These are phyloP conservation scores for Tilletia indica DNA, from an alignment of 1,284 basidiomycete species.

Conservation along the genomic window DNA sequence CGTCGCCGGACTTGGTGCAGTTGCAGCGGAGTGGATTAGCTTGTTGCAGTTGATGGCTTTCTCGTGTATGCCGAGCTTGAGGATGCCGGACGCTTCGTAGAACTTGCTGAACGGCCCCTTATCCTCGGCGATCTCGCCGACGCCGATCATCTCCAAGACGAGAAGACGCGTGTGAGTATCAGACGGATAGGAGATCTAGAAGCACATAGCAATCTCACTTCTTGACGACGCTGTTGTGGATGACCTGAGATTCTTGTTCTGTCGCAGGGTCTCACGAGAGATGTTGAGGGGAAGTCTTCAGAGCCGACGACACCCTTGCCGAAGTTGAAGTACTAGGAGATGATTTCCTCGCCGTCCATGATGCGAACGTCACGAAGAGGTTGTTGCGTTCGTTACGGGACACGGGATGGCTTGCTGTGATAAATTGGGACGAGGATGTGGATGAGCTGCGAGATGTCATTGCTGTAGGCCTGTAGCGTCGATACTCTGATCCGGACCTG, in stretches of 20 bases:
- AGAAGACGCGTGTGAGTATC: background rate
- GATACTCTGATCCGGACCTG: too few relatives aligned
- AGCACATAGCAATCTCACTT: slow-evolving; percentile 62
- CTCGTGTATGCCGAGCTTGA: slow-evolving; percentile 92
- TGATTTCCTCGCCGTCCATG: too few relatives aligned
- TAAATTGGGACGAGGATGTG: too few relatives aligned
- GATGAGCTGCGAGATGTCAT: slow-evolving; percentile 99
- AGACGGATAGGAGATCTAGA: background rate
- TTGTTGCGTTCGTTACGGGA: too few relatives aligned
- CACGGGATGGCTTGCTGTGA: too few relatives aligned
- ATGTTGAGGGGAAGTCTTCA: too few relatives aligned
- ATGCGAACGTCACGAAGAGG: too few relatives aligned
- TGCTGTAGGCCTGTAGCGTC: slow-evolving; percentile 98
- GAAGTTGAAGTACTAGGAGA: too few relatives aligned
- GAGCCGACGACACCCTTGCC: too few relatives aligned
- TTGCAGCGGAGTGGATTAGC: slow-evolving; percentile 98
- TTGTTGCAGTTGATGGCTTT: slow-evolving; percentile 98
- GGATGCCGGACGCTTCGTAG: slow-evolving; percentile 72
- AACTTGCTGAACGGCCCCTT: slow-evolving; percentile 99
- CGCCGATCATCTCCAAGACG: slow-evolving; percentile 78
- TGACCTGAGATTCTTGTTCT: slow-evolving; percentile 99
- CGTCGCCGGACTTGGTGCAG: slow-evolving; percentile 92
- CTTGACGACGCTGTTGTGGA: slow-evolving; percentile 84
- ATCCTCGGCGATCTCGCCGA: slow-evolving; percentile 99
- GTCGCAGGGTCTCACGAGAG: too few relatives aligned